Percentiles rank a stretch among this genome's conserved stretches.
These are phyloP conservation scores for Aotearoamyces nothofagi DNA, from an alignment of 2,329 filamentous ascomycete species.

Conservation along the genomic window DNA sequence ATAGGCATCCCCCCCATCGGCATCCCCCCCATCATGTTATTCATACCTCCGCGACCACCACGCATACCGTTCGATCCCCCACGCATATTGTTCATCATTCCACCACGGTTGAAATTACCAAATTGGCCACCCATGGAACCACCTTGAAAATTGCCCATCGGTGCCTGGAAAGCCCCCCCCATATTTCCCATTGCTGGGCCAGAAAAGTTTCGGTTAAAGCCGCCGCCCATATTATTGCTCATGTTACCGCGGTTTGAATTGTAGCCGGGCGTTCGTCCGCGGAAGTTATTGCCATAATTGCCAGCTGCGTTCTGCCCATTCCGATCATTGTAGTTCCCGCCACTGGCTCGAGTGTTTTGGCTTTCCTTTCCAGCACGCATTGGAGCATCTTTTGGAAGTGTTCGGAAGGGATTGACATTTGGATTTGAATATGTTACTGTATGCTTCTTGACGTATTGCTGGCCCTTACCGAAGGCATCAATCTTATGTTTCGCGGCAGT, in stretches of 20 bases:
- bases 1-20: slow-evolving; percentile 32
- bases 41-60: slow-evolving; percentile 37
- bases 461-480: slow-evolving; percentile 42
- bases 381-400: slow-evolving; percentile 76
- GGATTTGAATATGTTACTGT: slow-evolving; percentile 63
- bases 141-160: slow-evolving; percentile 31
- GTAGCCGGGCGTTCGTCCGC: slow-evolving; percentile 32
- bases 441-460: slow-evolving; percentile 45
- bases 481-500: slow-evolving; percentile 74
- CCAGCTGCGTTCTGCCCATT: slow-evolving; percentile 17
- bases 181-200: slow-evolving; percentile 27
- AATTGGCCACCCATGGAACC: slow-evolving; percentile 26
- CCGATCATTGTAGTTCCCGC: slow-evolving; percentile 31
- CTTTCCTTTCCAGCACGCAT: slow-evolving; percentile 50
- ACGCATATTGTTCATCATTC: slow-evolving; percentile 34
- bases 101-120: slow-evolving; percentile 36
- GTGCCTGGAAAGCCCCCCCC: slow-evolving; percentile 26
- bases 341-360: slow-evolving; percentile 33
- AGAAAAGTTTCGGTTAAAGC: slow-evolving; percentile 35
- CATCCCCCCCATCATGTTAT: slow-evolving; percentile 26
- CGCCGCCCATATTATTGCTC: slow-evolving; percentile 35
- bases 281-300: slow-evolving; percentile 24
- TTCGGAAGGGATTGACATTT: slow-evolving; percentile 75
- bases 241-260: slow-evolving; percentile 22
- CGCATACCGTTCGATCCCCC: slow-evolving; percentile 40